Evolutionary conservation across 441 rosid species (phyloP).

Genomic region (Monsonia emarginata): DNA sequence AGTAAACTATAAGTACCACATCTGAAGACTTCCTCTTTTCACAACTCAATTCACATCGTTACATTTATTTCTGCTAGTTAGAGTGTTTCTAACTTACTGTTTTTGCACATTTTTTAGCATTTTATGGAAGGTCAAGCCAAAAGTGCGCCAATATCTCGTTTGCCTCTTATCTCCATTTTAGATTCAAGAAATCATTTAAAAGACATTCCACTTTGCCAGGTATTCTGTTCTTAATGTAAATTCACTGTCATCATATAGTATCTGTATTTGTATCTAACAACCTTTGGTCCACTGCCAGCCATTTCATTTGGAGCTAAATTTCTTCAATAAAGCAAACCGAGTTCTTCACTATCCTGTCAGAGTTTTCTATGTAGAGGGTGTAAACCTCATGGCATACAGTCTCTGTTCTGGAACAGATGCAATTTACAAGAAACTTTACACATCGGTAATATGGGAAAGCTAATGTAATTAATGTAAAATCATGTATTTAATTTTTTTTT

Average conservation of each 20-base stretch:
- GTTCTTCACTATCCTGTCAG: conserved; percentile 94
- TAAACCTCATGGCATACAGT: conserved; percentile 80
- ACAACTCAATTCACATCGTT: background rate
- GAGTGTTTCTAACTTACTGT: background rate
- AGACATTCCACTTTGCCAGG: conserved; percentile 90
- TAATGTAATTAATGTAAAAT: background rate
- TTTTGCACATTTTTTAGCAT: conserved; percentile 48
- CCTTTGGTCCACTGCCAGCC: conserved; percentile 53
- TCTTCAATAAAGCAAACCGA: conserved; percentile 84
- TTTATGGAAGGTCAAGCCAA: conserved; percentile 99
- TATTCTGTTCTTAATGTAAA: conserved; percentile 20
- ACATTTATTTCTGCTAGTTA: background rate
- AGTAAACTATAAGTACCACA: background rate
- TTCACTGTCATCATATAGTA: conserved; percentile 1
- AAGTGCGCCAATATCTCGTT: conserved; percentile 80
- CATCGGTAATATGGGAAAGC: conserved; percentile 46
- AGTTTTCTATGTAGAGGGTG: conserved; percentile 79
- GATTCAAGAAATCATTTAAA: conserved; percentile 70
- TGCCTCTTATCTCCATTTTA: conserved; percentile 71
- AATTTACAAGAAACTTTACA: conserved; percentile 77
- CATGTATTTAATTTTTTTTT: background rate
- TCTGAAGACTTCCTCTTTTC: background rate
- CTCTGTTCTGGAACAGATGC: conserved; percentile 77
- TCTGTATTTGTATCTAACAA: conserved; percentile 23
- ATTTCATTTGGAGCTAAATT: conserved; percentile 93